Percentiles rank a stretch among this genome's conserved stretches.
phyloP scores from a whole-genome alignment of 495 filamentous ascomycete genomes.

The Pseudoneurospora amorphoporcata region DNA sequence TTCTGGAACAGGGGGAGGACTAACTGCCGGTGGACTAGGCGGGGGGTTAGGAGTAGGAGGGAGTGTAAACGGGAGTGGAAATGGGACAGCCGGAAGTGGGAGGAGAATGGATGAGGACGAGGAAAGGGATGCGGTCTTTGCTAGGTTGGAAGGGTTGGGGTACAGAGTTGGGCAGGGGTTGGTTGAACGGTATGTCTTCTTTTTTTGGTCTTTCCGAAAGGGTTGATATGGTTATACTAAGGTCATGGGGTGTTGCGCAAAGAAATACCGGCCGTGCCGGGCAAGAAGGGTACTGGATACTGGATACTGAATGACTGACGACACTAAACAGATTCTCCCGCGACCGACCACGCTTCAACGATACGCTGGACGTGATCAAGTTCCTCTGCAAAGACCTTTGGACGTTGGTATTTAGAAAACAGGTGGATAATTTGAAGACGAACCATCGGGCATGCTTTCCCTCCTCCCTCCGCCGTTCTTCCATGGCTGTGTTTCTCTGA shows the following conservation, averaged over 20 bases:
- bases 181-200: constrained; percentile 64
- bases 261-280: no score
- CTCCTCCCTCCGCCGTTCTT: not conserved
- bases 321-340: constrained; percentile 59
- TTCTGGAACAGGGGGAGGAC: not conserved
- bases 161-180: constrained; percentile 91
- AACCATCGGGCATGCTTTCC: constrained; percentile 68
- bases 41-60: not conserved
- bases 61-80: constrained; percentile 1
- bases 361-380: constrained; percentile 88
- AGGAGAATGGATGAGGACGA: constrained; percentile 56
- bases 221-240: not conserved
- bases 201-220: not conserved
- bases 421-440: constrained; percentile 96
- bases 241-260: not conserved
- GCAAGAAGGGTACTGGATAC: not conserved
- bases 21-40: not conserved
- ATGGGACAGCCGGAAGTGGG: not conserved
- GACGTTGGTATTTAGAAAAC: constrained; percentile 88
- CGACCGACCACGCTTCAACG: constrained; percentile 75
- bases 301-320: not conserved
- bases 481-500: not conserved
- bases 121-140: constrained; percentile 70
- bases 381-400: constrained; percentile 98
- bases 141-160: constrained; percentile 71